Evolutionary conservation across 495 filamentous ascomycete species (phyloP), one percentile per base, ranked within the genome.

Genomic region (Lophiostoma macrostomum): DNA sequence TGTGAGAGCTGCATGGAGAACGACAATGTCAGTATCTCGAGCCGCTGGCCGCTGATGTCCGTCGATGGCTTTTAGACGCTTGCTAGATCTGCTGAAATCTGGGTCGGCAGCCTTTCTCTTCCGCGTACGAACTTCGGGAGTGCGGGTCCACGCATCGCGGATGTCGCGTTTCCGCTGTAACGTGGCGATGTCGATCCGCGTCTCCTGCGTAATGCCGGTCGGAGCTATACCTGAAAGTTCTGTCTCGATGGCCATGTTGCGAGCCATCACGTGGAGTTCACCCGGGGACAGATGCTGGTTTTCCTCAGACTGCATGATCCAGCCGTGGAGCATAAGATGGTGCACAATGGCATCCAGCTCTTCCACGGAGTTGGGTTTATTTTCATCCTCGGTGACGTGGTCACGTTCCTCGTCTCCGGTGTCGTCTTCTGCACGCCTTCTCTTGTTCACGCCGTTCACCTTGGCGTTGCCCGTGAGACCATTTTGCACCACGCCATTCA

Each of bases 321-420:
- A 60, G 11, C 56, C 56, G 2, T 42, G 5, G 3, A 28, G 10
- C 30, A 53, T 49, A 6, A 60, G 29, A n/a, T n/a, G 25, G 18
- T 60, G 18, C 11, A 60, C 23, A 28, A 50, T 42, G 1, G 19
- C 37, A 18, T 53, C 27, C 5, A 60, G 37, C n/a, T 53, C 49
- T 6, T 32, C 27, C 11, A 37, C 25, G 13, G 56, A 49, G 16
- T 29, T 10, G 16, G 54, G 53, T 13, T 14, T 34, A 13, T 32
- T 45, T 16, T 41, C 39, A 18, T 41, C 24, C 12, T 50, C 44
- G 8, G 43, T 36, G 20, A n/a, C 24, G 22, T 30, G 24, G 1
- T 23, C 47, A 8, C 34, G 31, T 23, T 40, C 16, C 25, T 27
- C n/a, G 14, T 39, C 23, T 30, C 6, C 36, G n/a, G 13, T 12